phyloP scores from a whole-genome alignment of 495 filamentous ascomycete genomes.

The Daldinia decipiens region DNA sequence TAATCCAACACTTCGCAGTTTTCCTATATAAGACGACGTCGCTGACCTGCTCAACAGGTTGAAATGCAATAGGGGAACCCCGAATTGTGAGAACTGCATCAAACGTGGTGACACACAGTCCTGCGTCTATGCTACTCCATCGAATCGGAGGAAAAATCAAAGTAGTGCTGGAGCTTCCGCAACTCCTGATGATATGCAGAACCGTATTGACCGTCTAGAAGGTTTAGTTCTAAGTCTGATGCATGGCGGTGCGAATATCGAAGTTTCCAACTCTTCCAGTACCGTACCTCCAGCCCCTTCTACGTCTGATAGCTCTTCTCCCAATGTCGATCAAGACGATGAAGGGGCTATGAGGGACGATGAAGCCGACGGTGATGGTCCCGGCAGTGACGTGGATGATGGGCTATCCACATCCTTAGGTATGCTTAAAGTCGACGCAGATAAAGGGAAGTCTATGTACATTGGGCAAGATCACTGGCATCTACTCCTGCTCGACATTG shows the following conservation, averaged over 20 bases:
- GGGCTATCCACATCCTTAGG: constrained; percentile 82
- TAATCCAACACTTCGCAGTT: constrained; percentile 42
- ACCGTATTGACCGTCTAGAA: constrained; percentile 96
- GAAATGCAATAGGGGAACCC: constrained; percentile 93
- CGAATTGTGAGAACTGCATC: constrained; percentile 90
- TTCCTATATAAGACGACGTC: constrained; percentile 21
- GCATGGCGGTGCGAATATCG: constrained; percentile 78
- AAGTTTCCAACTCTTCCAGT: constrained; percentile 56
- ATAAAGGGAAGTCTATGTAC: constrained; percentile 82
- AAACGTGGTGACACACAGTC: constrained; percentile 85
- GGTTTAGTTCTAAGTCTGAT: constrained; percentile 94
- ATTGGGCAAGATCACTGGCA: constrained; percentile 92
- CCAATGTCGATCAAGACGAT: constrained; percentile 69
- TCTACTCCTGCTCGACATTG: constrained; percentile 85
- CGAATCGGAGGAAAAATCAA: constrained; percentile 79
- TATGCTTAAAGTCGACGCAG: constrained; percentile 84
- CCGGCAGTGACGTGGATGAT: constrained; percentile 87
- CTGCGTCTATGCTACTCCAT: constrained; percentile 89
- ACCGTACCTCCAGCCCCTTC: constrained; percentile 73
- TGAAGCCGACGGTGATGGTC: constrained; percentile 66
- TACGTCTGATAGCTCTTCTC: constrained; percentile 69
- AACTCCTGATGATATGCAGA: constrained; percentile 97
- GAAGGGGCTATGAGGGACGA: constrained; percentile 59
- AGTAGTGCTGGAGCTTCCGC: constrained; percentile 62
- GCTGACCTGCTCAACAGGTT: constrained; percentile 51